Base-by-base conservation (phyloP, 1,284 basidiomycete species). In the Hemileia vastatrix region DNA sequence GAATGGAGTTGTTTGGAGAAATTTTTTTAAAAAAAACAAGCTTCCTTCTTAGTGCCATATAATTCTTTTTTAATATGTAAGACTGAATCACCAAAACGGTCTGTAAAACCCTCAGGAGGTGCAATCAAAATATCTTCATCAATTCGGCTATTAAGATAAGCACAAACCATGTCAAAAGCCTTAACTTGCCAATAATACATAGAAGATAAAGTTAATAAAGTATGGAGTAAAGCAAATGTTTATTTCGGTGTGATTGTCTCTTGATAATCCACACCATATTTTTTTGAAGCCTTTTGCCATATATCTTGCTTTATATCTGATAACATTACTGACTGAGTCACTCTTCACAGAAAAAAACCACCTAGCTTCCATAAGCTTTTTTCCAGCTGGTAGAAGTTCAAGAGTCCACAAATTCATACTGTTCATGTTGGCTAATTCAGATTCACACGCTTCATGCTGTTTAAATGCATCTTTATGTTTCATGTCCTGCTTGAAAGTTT, bases 321-420 rank as follows among this genome's bases (percentile, higher is more conserved):
- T 49, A 3, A 59, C 9, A 24, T 52, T 24, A 2, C 57, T 49
- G 27, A 33, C 36, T 24, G 40, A 18, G 19, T 59, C 48, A n/a
- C 40, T 23, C 23, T 59, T 59, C 5, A 24, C 44, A 23, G 45
- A 36, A 36, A 59, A 59, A 6, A 59, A 32, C 57, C 57, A 59
- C 23, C 40, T 59, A 23, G 24, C 31, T 1, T 8, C 13, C 2
- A 59, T 8, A 2, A n/a, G 4, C 3, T 23, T 19, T 13, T 49
- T 19, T 24, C 23, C 24, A n/a, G 18, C 23, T 23, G 18, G 21
- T 21, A 24, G 24, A 6, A 6, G 19, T 4, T n/a, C 21, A 8
- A 8, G 8, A 21, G 6, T 9, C 57, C 57, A 59, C 1, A 59
- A 27, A 3, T 50, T 32, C 33, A 49, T 23, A 1, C 19, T 6